Evolutionary conservation across 306 rosid genomes (phyloP).

Genomic region (Casuarina equisetifolia): DNA sequence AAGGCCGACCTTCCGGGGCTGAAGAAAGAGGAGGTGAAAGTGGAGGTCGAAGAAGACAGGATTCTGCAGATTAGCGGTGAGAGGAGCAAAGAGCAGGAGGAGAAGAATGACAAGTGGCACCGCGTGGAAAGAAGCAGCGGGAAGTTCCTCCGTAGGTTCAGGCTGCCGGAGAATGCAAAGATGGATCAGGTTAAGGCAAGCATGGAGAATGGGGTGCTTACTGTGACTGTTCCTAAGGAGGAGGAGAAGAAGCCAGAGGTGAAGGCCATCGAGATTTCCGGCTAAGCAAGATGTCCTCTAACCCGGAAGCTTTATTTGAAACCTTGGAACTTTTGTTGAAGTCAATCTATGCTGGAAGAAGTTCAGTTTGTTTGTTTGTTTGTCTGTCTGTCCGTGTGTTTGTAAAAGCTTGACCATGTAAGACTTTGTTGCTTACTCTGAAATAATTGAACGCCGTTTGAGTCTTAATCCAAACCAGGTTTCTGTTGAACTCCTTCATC

Average conservation of each 20-base stretch:
- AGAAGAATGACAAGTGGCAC: conserved; percentile 19
- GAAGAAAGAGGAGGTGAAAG: conserved; percentile 16
- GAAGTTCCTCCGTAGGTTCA: conserved; percentile 21
- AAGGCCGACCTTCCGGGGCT: conserved; percentile 19
- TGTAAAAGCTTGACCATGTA: background rate
- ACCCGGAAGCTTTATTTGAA: background rate
- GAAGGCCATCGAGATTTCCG: conserved; percentile 15
- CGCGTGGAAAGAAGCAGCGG: conserved; percentile 16
- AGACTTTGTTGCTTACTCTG: background rate
- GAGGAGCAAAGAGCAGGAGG: conserved; percentile 13
- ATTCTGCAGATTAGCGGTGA: conserved; percentile 22
- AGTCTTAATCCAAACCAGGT: background rate
- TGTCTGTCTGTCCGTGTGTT: background rate
- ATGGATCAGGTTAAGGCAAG: conserved; percentile 23
- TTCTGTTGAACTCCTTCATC: background rate
- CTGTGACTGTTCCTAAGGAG: conserved; percentile 19
- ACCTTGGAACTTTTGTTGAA: background rate
- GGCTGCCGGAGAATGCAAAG: conserved; percentile 26
- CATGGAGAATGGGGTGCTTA: conserved; percentile 22
- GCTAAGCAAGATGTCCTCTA: background rate
- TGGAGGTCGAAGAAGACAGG: conserved; percentile 21
- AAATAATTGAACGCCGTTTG: background rate
- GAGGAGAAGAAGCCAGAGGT: conserved; percentile 21
- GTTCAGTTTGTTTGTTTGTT: background rate
- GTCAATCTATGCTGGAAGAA: background rate